Evolutionary conservation across 2,329 filamentous ascomycete species (phyloP).

Genomic region (Apiospora marii): DNA sequence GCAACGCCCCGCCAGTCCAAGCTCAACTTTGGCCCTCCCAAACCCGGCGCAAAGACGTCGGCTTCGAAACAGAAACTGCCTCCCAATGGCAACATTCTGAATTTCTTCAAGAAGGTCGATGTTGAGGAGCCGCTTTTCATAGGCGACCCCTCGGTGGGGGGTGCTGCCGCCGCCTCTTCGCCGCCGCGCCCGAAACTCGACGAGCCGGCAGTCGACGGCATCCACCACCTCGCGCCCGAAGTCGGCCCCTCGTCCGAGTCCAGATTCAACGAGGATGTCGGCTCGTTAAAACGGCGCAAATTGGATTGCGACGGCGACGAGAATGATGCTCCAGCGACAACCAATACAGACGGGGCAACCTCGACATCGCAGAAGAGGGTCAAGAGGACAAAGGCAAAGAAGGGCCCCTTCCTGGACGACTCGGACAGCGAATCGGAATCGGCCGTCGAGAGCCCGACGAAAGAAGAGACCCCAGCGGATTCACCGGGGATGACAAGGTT

Average conservation of each 20-base stretch:
- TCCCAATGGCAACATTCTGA: conserved; percentile 73
- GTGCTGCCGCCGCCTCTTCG: background rate
- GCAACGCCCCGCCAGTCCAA: conserved; percentile 36
- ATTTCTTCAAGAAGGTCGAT: conserved; percentile 76
- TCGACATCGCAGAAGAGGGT: conserved; percentile 30
- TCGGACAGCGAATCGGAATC: conserved; percentile 62
- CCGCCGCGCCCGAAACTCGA: conserved; percentile 35
- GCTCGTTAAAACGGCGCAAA: conserved; percentile 52
- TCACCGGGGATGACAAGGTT: conserved; percentile 26
- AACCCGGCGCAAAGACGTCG: conserved; percentile 34
- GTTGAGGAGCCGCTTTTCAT: conserved; percentile 68
- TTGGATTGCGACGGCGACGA: conserved; percentile 39
- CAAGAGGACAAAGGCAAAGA: conserved; percentile 21
- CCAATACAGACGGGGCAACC: conserved; percentile 29
- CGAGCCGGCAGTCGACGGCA: conserved; percentile 32
- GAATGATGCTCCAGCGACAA: conserved; percentile 39
- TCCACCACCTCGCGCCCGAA: conserved; percentile 31
- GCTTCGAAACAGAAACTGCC: conserved; percentile 46
- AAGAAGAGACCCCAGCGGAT: background rate
- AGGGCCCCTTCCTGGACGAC: conserved; percentile 74
- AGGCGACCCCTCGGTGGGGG: conserved; percentile 40
- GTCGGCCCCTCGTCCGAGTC: conserved; percentile 41
- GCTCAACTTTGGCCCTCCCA: conserved; percentile 38
- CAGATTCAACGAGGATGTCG: conserved; percentile 50
- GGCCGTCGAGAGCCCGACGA: background rate